Evolutionary conservation across 345 rosid species (phyloP).

Genomic region (Gossypium turneri): DNA sequence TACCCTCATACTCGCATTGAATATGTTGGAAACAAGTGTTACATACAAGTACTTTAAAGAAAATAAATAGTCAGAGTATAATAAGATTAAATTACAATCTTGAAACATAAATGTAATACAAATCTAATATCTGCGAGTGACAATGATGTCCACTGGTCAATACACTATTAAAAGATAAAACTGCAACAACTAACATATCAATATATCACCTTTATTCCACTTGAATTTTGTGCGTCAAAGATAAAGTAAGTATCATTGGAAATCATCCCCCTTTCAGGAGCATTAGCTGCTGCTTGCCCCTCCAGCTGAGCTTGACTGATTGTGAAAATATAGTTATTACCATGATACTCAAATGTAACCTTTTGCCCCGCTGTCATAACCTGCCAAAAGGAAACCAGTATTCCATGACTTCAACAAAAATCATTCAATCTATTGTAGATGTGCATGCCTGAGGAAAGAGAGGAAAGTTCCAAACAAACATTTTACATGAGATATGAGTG

Average conservation of each 20-base stretch:
- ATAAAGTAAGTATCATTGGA: conserved; percentile 67
- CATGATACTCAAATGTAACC: conserved; percentile 84
- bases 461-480: not conserved
- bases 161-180: not conserved
- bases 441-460: too few relatives aligned
- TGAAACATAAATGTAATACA: not conserved
- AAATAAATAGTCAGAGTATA: not conserved
- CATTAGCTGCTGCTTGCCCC: conserved; percentile 55
- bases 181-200: not conserved
- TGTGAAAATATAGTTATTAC: conserved; percentile 79
- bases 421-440: not conserved
- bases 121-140: not conserved
- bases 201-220: conserved; percentile 82
- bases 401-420: conserved; percentile 1
- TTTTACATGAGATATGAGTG: too few relatives aligned
- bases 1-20: not conserved
- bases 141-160: not conserved
- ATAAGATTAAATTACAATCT: not conserved
- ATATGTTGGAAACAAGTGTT: not conserved
- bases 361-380: conserved; percentile 89
- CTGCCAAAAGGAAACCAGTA: conserved; percentile 32
- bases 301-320: conserved; percentile 78
- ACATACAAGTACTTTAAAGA: not conserved
- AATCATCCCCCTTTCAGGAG: conserved; percentile 82
- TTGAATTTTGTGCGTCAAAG: conserved; percentile 80